A percentile compares a stretch with the other conserved stretches of the same genome.
Evolutionary conservation across 306 rosid genomes (phyloP).

Genomic region (Rosa rugosa): DNA sequence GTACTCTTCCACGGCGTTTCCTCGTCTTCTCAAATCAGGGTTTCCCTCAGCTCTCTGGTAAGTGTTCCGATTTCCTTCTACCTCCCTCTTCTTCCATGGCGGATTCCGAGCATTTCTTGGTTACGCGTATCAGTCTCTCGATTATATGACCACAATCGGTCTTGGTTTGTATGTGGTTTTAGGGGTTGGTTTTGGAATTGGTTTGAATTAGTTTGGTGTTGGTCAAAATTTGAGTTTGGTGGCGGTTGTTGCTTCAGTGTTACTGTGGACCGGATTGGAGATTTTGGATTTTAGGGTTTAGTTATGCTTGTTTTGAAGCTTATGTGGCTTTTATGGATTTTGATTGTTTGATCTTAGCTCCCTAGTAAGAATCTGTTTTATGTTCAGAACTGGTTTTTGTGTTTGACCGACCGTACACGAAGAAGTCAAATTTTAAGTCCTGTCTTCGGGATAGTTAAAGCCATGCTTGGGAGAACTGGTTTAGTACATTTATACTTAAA

Average conservation of each 20-base stretch:
- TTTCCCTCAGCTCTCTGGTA: constrained; percentile 25
- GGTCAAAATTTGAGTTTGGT: not conserved
- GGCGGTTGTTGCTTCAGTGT: not conserved
- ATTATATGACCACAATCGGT: not conserved
- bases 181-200: not conserved
- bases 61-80: constrained; percentile 22
- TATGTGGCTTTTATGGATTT: not conserved
- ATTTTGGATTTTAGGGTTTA: constrained; percentile 32
- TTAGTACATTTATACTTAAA: not conserved
- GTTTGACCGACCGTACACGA: not conserved
- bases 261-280: constrained; percentile 1
- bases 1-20: constrained; percentile 29
- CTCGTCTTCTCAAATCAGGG: constrained; percentile 19
- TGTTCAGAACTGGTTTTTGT: not conserved
- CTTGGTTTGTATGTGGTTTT: not conserved
- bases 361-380: not conserved
- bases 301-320: not conserved
- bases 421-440: not conserved
- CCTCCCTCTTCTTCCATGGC: not conserved
- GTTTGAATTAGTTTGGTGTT: constrained; percentile 19
- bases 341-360: constrained; percentile 1
- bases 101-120: constrained; percentile 9
- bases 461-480: not conserved
- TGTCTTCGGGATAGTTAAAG: not conserved
- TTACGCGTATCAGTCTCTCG: not conserved